Conservation (phyloP, 2,329 filamentous ascomycete species). For the Podosphaera fusca region DNA sequence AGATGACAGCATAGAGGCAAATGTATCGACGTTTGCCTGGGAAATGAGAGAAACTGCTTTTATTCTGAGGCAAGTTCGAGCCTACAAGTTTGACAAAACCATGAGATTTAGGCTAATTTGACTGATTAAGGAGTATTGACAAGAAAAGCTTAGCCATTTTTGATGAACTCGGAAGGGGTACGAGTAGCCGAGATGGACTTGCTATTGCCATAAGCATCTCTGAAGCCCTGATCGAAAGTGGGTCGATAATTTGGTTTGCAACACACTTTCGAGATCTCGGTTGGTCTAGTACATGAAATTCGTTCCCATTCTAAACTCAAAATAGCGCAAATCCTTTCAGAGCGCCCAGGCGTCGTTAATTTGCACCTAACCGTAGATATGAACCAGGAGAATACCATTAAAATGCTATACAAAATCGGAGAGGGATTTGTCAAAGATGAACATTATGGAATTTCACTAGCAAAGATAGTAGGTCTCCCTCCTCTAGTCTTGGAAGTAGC, state of each 20-base stretch:
- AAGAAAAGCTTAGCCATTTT: constrained; percentile 57
- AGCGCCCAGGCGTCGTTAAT: constrained; percentile 59
- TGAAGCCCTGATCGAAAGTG: constrained; percentile 61
- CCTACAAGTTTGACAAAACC: neutral
- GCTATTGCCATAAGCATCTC: constrained; percentile 78
- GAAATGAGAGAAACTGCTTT: constrained; percentile 96
- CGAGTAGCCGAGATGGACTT: constrained; percentile 68
- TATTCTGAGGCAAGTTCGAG: constrained; percentile 36
- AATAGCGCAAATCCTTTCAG: constrained; percentile 45
- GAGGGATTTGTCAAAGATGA: constrained; percentile 46
- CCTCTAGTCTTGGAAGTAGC: constrained; percentile 42
- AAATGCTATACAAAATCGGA: constrained; percentile 69
- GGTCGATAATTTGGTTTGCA: constrained; percentile 70
- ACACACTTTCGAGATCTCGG: constrained; percentile 73
- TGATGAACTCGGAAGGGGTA: constrained; percentile 80
- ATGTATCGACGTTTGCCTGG: constrained; percentile 76
- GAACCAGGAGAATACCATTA: constrained; percentile 35
- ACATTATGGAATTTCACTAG: constrained; percentile 69
- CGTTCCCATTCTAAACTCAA: constrained; percentile 1
- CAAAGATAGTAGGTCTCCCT: constrained; percentile 52
- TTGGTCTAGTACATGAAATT: constrained; percentile 12
- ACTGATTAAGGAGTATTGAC: constrained; percentile 40
- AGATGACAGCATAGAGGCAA: constrained; percentile 72
- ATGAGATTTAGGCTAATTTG: neutral
- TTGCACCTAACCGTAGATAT: constrained; percentile 58